Evolutionary conservation across 2,329 filamentous ascomycete species (phyloP).

Genomic region (Fusarium sp.): DNA sequence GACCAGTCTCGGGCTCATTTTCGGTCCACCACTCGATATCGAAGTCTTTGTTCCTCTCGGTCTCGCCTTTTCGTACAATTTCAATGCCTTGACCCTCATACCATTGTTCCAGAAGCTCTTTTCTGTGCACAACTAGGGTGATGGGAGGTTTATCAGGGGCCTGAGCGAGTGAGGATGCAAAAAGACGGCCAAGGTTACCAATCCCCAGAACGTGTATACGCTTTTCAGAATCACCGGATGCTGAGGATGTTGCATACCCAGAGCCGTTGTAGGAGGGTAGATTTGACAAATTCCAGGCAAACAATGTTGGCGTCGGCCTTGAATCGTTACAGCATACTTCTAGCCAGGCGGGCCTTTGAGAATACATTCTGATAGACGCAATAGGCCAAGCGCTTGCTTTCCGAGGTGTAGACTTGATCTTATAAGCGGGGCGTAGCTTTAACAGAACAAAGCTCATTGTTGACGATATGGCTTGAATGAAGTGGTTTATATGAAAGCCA

Average conservation of each 20-base stretch:
- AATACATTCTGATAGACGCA: conserved; percentile 38
- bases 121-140: conserved; percentile 81
- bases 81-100: conserved; percentile 56
- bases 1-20: conserved; percentile 51
- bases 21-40: conserved; percentile 67
- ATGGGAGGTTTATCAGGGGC: conserved; percentile 73
- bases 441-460: conserved; percentile 9
- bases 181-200: conserved; percentile 83
- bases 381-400: not conserved
- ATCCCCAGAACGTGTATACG: conserved; percentile 82
- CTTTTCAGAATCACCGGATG: conserved; percentile 36
- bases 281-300: conserved; percentile 51
- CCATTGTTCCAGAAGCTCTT: conserved; percentile 62
- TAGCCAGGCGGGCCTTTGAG: conserved; percentile 51
- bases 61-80: conserved; percentile 52
- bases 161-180: conserved; percentile 77
- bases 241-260: not conserved
- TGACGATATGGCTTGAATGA: not conserved
- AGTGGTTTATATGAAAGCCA: conserved; percentile 1
- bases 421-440: not conserved
- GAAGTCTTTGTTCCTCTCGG: conserved; percentile 53
- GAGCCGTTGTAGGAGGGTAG: conserved; percentile 24
- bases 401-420: not conserved
- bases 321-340: conserved; percentile 43
- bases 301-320: conserved; percentile 49